phyloP scores from a whole-genome alignment of 2,329 filamentous ascomycete genomes.

The Paecilomyces sp. region DNA sequence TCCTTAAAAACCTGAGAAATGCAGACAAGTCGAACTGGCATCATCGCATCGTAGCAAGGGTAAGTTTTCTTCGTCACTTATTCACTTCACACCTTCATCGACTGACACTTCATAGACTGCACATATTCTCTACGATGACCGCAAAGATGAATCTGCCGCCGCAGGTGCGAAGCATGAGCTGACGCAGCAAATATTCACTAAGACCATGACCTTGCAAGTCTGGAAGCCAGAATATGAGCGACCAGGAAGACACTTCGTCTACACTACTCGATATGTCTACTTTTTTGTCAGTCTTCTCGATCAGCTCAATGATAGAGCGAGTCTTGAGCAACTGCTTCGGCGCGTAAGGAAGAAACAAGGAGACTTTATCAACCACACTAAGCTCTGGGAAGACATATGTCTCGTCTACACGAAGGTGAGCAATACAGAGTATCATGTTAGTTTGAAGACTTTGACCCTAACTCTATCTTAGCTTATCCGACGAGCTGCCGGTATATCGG shows the following conservation, averaged over 20 bases:
- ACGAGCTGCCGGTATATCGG: conserved; percentile 47
- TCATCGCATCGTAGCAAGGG: conserved; percentile 78
- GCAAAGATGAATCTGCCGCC: conserved; percentile 44
- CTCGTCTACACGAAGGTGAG: conserved; percentile 48
- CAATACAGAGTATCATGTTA: conserved; percentile 6
- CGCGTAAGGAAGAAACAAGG: conserved; percentile 74
- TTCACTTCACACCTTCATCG: conserved; percentile 15
- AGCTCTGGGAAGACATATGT: conserved; percentile 57
- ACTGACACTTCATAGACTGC: conserved; percentile 41
- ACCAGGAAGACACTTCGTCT: conserved; percentile 82
- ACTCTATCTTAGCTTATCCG: conserved; percentile 46
- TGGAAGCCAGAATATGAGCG: conserved; percentile 89
- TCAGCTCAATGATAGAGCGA: conserved; percentile 65
- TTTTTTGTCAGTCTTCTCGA: conserved; percentile 73
- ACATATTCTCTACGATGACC: conserved; percentile 54
- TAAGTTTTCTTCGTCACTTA: conserved; percentile 27
- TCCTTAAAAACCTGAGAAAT: conserved; percentile 50
- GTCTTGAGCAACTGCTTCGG: conserved; percentile 69
- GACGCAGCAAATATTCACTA: conserved; percentile 80
- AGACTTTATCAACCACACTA: conserved; percentile 60
- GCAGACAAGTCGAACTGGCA: conserved; percentile 95
- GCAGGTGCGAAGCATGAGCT: conserved; percentile 67
- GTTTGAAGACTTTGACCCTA: conserved; percentile 15
- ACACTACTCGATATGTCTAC: conserved; percentile 76
- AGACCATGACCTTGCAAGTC: conserved; percentile 89